Evolutionary conservation across 306 rosid species (phyloP), one percentile per base, ranked within the genome.

Genomic region (Canavalia ensiformis): DNA sequence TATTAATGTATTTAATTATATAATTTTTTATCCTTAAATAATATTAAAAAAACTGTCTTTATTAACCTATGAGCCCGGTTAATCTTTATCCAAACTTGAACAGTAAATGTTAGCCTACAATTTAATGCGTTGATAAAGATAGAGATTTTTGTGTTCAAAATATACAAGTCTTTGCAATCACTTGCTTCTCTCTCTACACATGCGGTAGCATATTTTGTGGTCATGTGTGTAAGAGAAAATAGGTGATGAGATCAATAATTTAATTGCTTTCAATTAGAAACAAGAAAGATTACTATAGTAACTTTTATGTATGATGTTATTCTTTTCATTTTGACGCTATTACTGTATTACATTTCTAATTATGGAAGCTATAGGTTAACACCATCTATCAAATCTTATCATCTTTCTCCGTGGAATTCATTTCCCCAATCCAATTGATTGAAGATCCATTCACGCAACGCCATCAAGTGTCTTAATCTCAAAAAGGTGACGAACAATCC

Each of bases 381-480:
- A 30, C 7, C 7, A 8, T 3, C 11, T 4, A 11, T 44, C 76
- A 56, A 55, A 44, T 56, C 47, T 44, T 64, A 34, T 44, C 5
- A 55, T 35, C 65, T 12, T 41, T 31, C 37, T 34, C 55, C 28
- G 34, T 18, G 55, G 46, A 25, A 58, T 18, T 18, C 25, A 18
- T 18, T 11, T 11, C 13, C 52, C 45, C 12, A 31, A 56, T 56
- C 76, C 63, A 34, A 58, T 30, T 50, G 74, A 67, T 81, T 11
- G 46, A 52, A 80, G n/a, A 39, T 30, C 42, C 12, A 3, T 54
- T 65, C 54, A 54, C 46, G 70, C 44, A 28, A 12, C 66, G 54
- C 56, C 55, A 64, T 55, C 51, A 56, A 44, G 3, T 25, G 77
- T 68, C 77, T 45, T 39, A 6, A 25, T 79, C 83, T 50, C 42